Evolutionary conservation across 2,329 filamentous ascomycete species (phyloP).

Genomic region (Scortechinia acanthostroma): DNA sequence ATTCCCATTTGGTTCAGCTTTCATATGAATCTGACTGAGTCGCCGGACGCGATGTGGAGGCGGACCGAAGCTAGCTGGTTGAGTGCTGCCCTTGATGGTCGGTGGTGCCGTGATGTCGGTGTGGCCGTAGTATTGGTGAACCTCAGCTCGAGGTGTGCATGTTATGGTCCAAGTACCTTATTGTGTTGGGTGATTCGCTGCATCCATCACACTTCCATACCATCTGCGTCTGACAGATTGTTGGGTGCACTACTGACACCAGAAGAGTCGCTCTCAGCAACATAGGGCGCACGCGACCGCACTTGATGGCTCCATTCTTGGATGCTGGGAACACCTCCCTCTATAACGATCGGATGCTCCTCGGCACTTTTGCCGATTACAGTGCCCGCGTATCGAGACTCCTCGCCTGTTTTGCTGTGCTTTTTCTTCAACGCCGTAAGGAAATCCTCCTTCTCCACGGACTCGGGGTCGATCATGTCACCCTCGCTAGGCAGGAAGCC

Average conservation of each 20-base stretch:
- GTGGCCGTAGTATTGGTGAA: no score
- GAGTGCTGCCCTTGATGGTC: no score
- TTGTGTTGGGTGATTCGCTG: no score
- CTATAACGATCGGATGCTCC: constrained; percentile 43
- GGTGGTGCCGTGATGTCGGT: no score
- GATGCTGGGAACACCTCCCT: constrained; percentile 48
- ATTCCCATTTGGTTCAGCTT: no score
- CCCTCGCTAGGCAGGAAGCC: constrained; percentile 40
- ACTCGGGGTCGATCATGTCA: constrained; percentile 32
- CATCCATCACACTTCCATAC: neutral
- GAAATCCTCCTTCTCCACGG: constrained; percentile 33
- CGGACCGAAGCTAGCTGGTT: no score
- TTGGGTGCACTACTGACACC: neutral
- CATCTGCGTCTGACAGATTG: neutral
- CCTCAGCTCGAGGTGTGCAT: no score
- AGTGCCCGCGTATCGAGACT: constrained; percentile 53
- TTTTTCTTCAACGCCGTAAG: constrained; percentile 51
- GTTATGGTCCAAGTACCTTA: no score
- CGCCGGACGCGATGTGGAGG: no score
- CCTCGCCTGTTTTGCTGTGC: constrained; percentile 56
- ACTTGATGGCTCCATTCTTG: constrained; percentile 35
- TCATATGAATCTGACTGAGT: no score
- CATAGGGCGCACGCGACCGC: neutral
- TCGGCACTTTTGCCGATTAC: constrained; percentile 47
- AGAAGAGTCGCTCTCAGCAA: neutral